Evolutionary conservation across 352 stramenopile species (phyloP).

Genomic region (Pythium apleroticum): DNA sequence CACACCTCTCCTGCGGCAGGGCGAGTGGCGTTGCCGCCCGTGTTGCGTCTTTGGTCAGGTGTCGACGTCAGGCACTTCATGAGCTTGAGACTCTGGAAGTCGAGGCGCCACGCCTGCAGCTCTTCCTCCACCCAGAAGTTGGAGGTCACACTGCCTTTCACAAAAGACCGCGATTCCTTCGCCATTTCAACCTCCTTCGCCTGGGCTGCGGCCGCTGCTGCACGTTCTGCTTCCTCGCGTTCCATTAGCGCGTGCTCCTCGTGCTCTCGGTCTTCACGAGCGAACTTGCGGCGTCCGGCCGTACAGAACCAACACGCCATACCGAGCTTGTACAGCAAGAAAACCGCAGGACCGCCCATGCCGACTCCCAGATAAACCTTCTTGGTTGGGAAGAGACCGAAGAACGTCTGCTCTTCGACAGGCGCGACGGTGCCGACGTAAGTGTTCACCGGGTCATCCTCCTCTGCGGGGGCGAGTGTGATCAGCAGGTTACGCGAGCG

Average conservation of each 20-base stretch:
- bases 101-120: conserved; percentile 60
- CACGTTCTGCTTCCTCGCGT: conserved; percentile 24
- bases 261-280: conserved; percentile 21
- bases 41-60: conserved; percentile 46
- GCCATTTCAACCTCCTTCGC: conserved; percentile 11
- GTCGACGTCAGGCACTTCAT: conserved; percentile 53
- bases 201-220: neutral
- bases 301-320: conserved; percentile 31
- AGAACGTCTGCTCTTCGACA: conserved; percentile 25
- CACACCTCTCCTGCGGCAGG: conserved; percentile 50
- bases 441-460: conserved; percentile 10
- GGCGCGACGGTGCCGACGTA: conserved; percentile 27
- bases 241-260: conserved; percentile 20
- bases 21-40: conserved; percentile 32
- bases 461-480: conserved; percentile 7
- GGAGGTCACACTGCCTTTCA: conserved; percentile 12
- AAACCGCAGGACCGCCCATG: conserved; percentile 22
- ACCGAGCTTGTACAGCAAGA: conserved; percentile 30
- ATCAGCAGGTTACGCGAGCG: conserved; percentile 12
- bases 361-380: conserved; percentile 23
- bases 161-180: conserved; percentile 1
- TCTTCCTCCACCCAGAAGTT: conserved; percentile 74
- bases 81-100: conserved; percentile 64
- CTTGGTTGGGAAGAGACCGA: conserved; percentile 31
- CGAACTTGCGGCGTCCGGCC: conserved; percentile 26